phyloP scores from a whole-genome alignment of 1,284 basidiomycete species.

The Cystobasidiaceae sp. region DNA sequence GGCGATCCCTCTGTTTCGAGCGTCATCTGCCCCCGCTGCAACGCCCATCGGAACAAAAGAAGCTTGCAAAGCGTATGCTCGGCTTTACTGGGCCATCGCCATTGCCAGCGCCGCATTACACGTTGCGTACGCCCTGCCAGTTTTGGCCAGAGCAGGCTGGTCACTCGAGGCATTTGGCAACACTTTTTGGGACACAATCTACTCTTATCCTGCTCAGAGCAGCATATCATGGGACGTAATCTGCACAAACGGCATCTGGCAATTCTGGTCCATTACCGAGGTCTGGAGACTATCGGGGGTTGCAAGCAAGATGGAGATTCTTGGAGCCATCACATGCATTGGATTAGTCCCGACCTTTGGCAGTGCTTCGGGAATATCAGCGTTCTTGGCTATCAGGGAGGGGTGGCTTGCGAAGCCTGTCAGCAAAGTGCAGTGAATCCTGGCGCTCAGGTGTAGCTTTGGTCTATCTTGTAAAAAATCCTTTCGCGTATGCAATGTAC shows the following conservation, averaged over 20 bases:
- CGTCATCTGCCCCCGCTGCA: neutral
- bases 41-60: neutral
- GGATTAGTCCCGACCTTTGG: conserved; percentile 13
- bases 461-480: too few species aligned
- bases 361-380: conserved; percentile 2
- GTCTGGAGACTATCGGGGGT: conserved; percentile 3
- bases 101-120: neutral
- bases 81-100: conserved; percentile 3
- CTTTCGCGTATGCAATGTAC: too few species aligned
- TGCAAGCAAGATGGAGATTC: neutral
- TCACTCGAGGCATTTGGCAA: neutral
- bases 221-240: conserved; percentile 29
- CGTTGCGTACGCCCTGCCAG: neutral
- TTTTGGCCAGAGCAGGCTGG: neutral
- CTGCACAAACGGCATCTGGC: conserved; percentile 26
- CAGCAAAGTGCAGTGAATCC: too few species aligned
- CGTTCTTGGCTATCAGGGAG: conserved; percentile 18
- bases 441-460: too few species aligned
- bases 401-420: conserved; percentile 3
- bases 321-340: neutral
- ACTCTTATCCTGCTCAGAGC: conserved; percentile 23
- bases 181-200: conserved; percentile 4
- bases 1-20: neutral
- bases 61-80: neutral
- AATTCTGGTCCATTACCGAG: conserved; percentile 13